phyloP scores from a whole-genome alignment of 1,139 yeast species.

The Ashbya aceris region DNA sequence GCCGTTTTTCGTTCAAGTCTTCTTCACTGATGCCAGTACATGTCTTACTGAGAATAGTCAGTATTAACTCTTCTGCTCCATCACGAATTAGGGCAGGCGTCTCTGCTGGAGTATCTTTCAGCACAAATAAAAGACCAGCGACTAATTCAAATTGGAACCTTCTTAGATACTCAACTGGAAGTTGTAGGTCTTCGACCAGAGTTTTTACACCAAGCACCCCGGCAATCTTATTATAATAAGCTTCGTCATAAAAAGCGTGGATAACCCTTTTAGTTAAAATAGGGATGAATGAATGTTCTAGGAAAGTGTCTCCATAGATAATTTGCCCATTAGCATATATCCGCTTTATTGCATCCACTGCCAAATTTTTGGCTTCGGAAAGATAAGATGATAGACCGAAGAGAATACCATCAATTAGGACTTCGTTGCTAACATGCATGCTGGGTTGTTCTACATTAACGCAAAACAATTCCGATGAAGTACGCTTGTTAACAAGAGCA shows the following conservation, averaged over 20 bases:
- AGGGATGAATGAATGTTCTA: conserved; percentile 66
- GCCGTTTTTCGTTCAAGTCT: conserved; percentile 54
- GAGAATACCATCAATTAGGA: conserved; percentile 64
- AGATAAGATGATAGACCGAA: conserved; percentile 76
- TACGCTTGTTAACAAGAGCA: conserved; percentile 60
- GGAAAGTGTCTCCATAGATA: conserved; percentile 63
- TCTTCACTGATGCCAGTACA: conserved; percentile 36
- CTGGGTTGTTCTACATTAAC: conserved; percentile 75
- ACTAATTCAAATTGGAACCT: conserved; percentile 76
- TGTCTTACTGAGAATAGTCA: conserved; percentile 40
- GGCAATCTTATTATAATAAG: conserved; percentile 76
- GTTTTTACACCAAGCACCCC: conserved; percentile 79
- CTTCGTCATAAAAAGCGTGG: conserved; percentile 86
- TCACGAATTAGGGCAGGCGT: conserved; percentile 74
- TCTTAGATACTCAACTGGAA: conserved; percentile 66
- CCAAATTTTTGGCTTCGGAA: conserved; percentile 59
- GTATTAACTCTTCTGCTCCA: conserved; percentile 59
- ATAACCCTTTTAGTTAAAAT: conserved; percentile 73
- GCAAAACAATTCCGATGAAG: conserved; percentile 61
- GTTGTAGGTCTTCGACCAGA: conserved; percentile 55
- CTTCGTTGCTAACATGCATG: conserved; percentile 57
- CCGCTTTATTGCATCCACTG: conserved; percentile 54
- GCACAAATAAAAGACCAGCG: conserved; percentile 78
- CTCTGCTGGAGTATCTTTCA: conserved; percentile 83
- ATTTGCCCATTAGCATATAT: conserved; percentile 55